Conservation (phyloP, 2,329 filamentous ascomycete species). For the Cadophora gregata region DNA sequence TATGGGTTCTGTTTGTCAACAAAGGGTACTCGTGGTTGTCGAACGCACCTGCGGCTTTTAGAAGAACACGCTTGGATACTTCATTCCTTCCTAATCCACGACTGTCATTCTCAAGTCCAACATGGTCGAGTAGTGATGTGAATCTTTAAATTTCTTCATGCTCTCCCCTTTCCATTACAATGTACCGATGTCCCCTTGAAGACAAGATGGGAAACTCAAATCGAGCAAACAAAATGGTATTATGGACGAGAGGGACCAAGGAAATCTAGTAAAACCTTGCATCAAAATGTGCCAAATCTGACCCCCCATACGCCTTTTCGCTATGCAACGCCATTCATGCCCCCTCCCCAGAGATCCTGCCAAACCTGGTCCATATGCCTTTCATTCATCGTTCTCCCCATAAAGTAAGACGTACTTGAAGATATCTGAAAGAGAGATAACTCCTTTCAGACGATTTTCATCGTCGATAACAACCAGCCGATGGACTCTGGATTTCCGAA, state of each 20-base stretch:
- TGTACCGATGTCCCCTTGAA: constrained; percentile 1
- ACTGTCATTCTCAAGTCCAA: not conserved
- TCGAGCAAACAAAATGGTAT: constrained; percentile 24
- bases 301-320: constrained; percentile 43
- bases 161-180: constrained; percentile 8
- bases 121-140: constrained; percentile 8
- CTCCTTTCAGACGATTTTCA: constrained; percentile 80
- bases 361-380: constrained; percentile 28
- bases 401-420: constrained; percentile 90
- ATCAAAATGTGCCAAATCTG: constrained; percentile 36
- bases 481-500: constrained; percentile 93
- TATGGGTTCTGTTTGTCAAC: constrained; percentile 15
- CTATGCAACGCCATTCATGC: constrained; percentile 45
- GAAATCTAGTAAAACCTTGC: constrained; percentile 41
- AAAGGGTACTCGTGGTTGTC: constrained; percentile 4
- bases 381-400: constrained; percentile 42
- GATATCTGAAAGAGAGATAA: constrained; percentile 95
- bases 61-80: not conserved
- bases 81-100: constrained; percentile 1
- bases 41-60: constrained; percentile 17
- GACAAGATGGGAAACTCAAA: constrained; percentile 6
- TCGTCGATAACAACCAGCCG: constrained; percentile 93
- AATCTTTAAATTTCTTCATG: constrained; percentile 9
- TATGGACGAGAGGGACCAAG: constrained; percentile 35
- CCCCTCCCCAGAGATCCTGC: constrained; percentile 32